Evolutionary conservation across 805 yeast genomes (phyloP), one percentile per base, ranked within the genome.

Genomic region (Blastobotrys mokoenaii): DNA sequence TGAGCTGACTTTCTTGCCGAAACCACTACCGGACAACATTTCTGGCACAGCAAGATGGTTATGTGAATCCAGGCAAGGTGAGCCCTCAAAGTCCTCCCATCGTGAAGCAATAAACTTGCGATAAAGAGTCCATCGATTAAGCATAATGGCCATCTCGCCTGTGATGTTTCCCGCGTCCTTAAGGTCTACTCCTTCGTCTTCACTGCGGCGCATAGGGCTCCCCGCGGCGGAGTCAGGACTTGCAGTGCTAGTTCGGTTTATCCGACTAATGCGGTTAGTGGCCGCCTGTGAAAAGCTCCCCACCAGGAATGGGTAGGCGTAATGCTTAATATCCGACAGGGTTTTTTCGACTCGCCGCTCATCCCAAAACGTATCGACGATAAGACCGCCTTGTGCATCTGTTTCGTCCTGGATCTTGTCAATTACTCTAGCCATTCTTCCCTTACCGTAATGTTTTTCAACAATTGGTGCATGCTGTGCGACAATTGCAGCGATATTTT

Each of bases 381-480:
- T 84, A 38, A 93, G 69, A 0, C 95, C 94, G 20, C 90, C 82
- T 59, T 93, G 98, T n/a, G 89, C 71, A 59, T 93, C 98, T 27
- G 93, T 81, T 59, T 93, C 98, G 41, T 76, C 69, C 63, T 90
- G 95, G 29, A 93, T 81, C 41, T 76, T 76, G 15, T 74, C 77
- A 53, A 89, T 72, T 8, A 90, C 88, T 30, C 72, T 72, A 2
- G 73, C 65, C 70, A 89, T 79, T 18, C 64, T 59, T 4, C 60
- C 61, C 2, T 67, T 66, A 15, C 90, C 95, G 58, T 93, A 93
- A 58, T 80, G 82, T 41, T 71, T 72, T 36, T 73, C 75, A 22
- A 93, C 87, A 34, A 93, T 74, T 9, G 80, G 82, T 0, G 93
- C 77, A 60, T 93, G 97, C 57, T 88, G 96, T 38, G 80, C 79